Evolutionary conservation across 2,329 filamentous ascomycete species (phyloP).

Genomic region (Ceratocystis destructans): DNA sequence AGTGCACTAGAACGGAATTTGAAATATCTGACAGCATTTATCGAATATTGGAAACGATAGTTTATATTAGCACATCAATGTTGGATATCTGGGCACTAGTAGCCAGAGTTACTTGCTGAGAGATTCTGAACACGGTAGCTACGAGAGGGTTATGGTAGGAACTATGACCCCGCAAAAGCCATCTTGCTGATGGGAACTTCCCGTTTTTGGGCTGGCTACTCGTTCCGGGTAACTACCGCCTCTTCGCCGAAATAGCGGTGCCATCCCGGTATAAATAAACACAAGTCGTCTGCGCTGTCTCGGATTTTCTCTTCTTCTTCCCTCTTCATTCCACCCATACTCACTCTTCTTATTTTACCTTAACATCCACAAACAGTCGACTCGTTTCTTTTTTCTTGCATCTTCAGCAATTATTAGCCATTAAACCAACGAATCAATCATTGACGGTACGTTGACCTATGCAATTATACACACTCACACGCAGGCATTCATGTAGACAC

Average conservation of each 20-base stretch:
- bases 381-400: neutral
- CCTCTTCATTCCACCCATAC: neutral
- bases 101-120: neutral
- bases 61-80: neutral
- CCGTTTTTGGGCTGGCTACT: neutral
- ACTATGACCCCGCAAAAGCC: neutral
- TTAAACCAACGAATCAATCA: neutral
- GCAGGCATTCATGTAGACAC: too few species aligned
- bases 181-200: neutral
- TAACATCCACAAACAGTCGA: neutral
- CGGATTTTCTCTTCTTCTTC: neutral
- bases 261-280: constrained; percentile 4
- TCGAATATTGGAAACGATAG: too few species aligned
- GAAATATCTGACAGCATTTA: neutral
- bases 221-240: neutral
- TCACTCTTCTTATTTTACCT: neutral
- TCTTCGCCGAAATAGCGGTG: neutral
- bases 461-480: too few species aligned
- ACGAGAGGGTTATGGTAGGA: neutral
- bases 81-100: neutral
- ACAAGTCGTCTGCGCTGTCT: neutral
- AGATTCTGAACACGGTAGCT: neutral
- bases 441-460: neutral
- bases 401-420: neutral
- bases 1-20: neutral